Conservation (phyloP, 495 filamentous ascomycete genomes). For the Trichoderma virens region DNA sequence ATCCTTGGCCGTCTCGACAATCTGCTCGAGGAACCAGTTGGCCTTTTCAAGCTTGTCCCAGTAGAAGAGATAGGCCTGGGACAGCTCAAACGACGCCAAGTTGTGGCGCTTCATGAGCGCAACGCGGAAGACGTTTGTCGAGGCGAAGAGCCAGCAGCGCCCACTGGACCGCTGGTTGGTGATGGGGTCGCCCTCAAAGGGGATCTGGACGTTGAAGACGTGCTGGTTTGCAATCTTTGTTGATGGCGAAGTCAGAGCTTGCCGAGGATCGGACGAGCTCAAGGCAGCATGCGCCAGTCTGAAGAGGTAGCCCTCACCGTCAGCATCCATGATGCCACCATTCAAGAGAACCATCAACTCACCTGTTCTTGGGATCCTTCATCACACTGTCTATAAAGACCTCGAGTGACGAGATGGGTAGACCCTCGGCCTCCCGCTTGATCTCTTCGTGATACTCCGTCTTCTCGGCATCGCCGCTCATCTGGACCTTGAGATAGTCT, state of each 20-base stretch:
- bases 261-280: slow-evolving; percentile 44
- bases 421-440: slow-evolving; percentile 25
- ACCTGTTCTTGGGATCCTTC: slow-evolving; percentile 57
- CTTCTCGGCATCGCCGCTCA: slow-evolving; percentile 20
- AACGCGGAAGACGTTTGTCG: slow-evolving; percentile 79
- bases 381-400: slow-evolving; percentile 55
- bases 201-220: slow-evolving; percentile 74
- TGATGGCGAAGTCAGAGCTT: slow-evolving; percentile 48
- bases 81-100: slow-evolving; percentile 72
- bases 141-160: slow-evolving; percentile 84
- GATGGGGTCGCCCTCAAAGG: slow-evolving; percentile 72
- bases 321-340: background rate
- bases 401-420: slow-evolving; percentile 39
- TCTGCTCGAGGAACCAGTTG: slow-evolving; percentile 78
- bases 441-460: background rate
- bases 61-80: slow-evolving; percentile 85
- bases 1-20: slow-evolving; percentile 63
- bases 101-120: slow-evolving; percentile 74
- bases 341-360: slow-evolving; percentile 9
- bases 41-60: slow-evolving; percentile 92
- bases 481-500: slow-evolving; percentile 42
- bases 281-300: slow-evolving; percentile 64
- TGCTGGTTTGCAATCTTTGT: slow-evolving; percentile 59
- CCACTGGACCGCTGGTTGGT: slow-evolving; percentile 76
- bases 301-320: background rate